These are phyloP conservation scores for Cerioporus squamosus DNA, from an alignment of 1,284 basidiomycete species.

Conservation along the genomic window DNA sequence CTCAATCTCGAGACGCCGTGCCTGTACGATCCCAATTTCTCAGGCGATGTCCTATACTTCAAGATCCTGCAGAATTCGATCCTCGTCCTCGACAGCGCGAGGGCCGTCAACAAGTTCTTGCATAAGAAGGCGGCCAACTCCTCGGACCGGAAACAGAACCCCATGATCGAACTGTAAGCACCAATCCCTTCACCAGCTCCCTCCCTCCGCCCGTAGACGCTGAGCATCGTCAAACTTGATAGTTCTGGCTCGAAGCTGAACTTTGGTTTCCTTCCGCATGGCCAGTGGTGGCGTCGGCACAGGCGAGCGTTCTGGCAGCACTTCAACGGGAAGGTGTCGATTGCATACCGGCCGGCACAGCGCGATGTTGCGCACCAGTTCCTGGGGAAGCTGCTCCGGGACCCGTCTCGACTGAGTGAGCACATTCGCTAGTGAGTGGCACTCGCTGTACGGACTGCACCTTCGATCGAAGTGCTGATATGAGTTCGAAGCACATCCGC, in stretches of 20 bases:
- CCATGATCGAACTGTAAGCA: conserved; percentile 1
- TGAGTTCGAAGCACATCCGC: conserved; percentile 1
- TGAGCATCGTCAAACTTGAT: not conserved
- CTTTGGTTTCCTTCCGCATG: conserved; percentile 4
- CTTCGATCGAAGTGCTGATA: no score
- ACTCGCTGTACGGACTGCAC: no score
- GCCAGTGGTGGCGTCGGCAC: not conserved
- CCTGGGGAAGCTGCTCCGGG: conserved; percentile 1
- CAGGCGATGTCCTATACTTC: conserved; percentile 12
- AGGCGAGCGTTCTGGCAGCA: conserved; percentile 6
- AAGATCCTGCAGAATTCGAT: not conserved
- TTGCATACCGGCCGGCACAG: not conserved
- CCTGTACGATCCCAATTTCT: no score
- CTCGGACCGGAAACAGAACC: conserved; percentile 1
- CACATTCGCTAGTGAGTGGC: conserved; percentile 3
- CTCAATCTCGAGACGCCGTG: not conserved
- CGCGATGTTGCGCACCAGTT: not conserved
- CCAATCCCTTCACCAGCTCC: no score
- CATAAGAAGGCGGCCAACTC: conserved; percentile 11
- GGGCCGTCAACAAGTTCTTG: conserved; percentile 10
- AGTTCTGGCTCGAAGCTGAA: not conserved
- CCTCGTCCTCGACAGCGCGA: conserved; percentile 15
- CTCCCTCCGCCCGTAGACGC: no score
- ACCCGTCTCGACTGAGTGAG: not conserved
- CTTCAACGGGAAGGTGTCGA: not conserved